Conservation (phyloP, 1,284 basidiomycete species). For the Salmacisia buchloeana region DNA sequence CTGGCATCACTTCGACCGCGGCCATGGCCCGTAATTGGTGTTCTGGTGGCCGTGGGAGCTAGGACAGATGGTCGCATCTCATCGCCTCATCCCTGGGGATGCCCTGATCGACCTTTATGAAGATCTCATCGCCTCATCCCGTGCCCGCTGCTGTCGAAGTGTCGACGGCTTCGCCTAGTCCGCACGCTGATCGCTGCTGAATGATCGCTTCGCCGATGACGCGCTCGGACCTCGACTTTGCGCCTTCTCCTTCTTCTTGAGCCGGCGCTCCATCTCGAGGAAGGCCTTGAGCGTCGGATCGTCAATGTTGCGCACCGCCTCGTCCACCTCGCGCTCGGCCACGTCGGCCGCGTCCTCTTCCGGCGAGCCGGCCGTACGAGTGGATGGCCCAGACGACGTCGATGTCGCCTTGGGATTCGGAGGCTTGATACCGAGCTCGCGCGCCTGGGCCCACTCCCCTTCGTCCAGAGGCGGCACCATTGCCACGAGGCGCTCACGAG, state of each 20-base stretch:
- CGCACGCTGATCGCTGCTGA: too few relatives aligned
- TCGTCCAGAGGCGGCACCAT: constrained; percentile 57
- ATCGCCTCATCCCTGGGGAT: too few relatives aligned
- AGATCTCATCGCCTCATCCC: too few relatives aligned
- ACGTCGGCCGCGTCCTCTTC: constrained; percentile 16
- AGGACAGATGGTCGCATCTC: too few relatives aligned
- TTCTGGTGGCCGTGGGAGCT: too few relatives aligned
- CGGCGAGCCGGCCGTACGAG: neutral
- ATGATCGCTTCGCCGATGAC: neutral
- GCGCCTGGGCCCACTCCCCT: constrained; percentile 62
- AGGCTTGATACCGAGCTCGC: neutral
- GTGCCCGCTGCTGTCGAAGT: neutral
- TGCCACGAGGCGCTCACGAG: constrained; percentile 58
- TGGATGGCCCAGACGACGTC: too few relatives aligned
- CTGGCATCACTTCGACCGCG: too few relatives aligned
- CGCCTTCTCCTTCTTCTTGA: constrained; percentile 28
- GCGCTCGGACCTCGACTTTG: neutral
- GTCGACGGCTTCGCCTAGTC: neutral
- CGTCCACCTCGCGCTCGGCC: constrained; percentile 29
- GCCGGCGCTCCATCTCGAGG: constrained; percentile 39
- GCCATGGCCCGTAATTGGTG: too few relatives aligned
- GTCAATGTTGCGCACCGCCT: constrained; percentile 21
- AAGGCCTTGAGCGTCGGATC: constrained; percentile 46
- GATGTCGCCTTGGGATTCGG: too few relatives aligned
- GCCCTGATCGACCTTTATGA: too few relatives aligned